phyloP scores from a whole-genome alignment of 2,329 filamentous ascomycete species.

The Claviceps pazoutovae region DNA sequence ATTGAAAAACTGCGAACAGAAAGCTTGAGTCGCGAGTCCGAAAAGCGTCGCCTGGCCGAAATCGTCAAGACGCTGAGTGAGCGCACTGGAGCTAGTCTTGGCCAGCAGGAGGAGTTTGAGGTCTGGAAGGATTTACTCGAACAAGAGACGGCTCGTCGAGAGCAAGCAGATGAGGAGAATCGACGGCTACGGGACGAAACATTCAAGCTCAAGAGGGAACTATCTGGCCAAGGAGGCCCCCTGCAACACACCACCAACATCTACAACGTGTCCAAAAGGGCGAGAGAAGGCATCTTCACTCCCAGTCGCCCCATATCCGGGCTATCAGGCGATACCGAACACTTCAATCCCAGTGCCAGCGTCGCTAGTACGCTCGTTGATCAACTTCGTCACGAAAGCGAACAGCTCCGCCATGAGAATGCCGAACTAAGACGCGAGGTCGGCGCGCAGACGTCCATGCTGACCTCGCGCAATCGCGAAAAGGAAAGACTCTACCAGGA shows the following conservation, averaged over 20 bases:
- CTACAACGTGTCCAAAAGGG: constrained; percentile 48
- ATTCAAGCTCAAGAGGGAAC: constrained; percentile 53
- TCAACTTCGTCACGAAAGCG: constrained; percentile 54
- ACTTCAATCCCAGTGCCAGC: constrained; percentile 38
- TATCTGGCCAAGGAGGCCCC: constrained; percentile 18
- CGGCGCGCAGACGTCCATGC: constrained; percentile 91
- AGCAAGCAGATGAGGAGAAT: constrained; percentile 84
- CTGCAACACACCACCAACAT: constrained; percentile 50
- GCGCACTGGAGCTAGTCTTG: constrained; percentile 35
- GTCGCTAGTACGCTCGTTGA: constrained; percentile 56
- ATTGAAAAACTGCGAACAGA: constrained; percentile 74
- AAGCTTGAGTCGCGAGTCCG: constrained; percentile 62
- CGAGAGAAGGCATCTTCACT: constrained; percentile 28
- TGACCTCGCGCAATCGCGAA: constrained; percentile 88
- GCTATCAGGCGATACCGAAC: constrained; percentile 35
- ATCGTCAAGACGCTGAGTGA: constrained; percentile 47
- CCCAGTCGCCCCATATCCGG: constrained; percentile 36
- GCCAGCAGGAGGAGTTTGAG: constrained; percentile 52
- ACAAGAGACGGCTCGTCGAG: constrained; percentile 75
- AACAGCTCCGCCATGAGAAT: constrained; percentile 80
- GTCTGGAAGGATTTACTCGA: constrained; percentile 94
- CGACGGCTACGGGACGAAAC: constrained; percentile 72
- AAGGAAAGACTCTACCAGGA: constrained; percentile 92
- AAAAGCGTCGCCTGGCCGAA: constrained; percentile 76
- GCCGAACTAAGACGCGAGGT: constrained; percentile 84